These are phyloP conservation scores for Isabelozyma pseudorhagii DNA, from an alignment of 805 yeast genomes.

Conservation along the genomic window DNA sequence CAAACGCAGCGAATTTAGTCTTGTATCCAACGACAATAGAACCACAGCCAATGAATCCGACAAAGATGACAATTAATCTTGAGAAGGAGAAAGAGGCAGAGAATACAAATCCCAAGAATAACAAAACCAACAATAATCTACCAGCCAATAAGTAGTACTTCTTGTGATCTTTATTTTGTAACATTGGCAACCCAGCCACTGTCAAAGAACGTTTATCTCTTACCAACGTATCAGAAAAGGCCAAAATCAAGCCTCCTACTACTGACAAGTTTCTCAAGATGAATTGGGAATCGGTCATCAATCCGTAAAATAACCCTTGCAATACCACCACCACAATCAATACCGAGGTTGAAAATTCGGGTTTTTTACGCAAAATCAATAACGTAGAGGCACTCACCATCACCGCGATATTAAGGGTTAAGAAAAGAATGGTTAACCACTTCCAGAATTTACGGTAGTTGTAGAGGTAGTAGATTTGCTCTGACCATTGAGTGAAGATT, in stretches of 20 bases:
- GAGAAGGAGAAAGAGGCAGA: constrained; percentile 70
- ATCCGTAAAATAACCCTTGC: constrained; percentile 88
- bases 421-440: constrained; percentile 71
- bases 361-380: constrained; percentile 65
- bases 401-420: constrained; percentile 56
- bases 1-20: constrained; percentile 81
- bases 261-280: constrained; percentile 85
- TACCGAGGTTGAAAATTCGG: constrained; percentile 66
- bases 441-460: constrained; percentile 76
- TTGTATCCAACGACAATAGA: constrained; percentile 90
- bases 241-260: constrained; percentile 87
- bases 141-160: constrained; percentile 86
- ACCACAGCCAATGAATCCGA: constrained; percentile 68
- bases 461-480: constrained; percentile 82
- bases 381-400: constrained; percentile 75
- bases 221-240: constrained; percentile 81
- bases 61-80: constrained; percentile 58
- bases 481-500: constrained; percentile 83
- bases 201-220: constrained; percentile 64
- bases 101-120: constrained; percentile 82
- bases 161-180: constrained; percentile 68
- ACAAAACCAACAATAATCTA: constrained; percentile 75
- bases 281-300: constrained; percentile 76
- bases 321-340: constrained; percentile 67
- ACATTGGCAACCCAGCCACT: constrained; percentile 75